Percentiles rank a stretch among this genome's conserved stretches.
phyloP scores from a whole-genome alignment of 2,329 filamentous ascomycete species.

The Talaromyces rugulosus region DNA sequence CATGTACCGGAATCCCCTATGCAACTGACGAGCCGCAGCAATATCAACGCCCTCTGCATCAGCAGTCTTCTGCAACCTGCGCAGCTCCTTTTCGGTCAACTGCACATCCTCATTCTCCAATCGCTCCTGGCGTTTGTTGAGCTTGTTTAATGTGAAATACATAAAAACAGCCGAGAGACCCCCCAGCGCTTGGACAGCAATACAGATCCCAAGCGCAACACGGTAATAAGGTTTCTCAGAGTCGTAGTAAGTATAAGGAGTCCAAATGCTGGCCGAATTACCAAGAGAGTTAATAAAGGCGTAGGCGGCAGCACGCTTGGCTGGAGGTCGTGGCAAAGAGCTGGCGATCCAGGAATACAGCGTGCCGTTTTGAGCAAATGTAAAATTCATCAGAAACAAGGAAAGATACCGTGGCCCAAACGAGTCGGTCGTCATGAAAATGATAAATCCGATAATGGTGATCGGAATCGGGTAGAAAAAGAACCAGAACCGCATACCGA shows the following conservation, averaged over 20 bases:
- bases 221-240: slow-evolving; percentile 37
- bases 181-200: slow-evolving; percentile 37
- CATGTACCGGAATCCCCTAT: not conserved
- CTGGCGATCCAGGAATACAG: slow-evolving; percentile 49
- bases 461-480: slow-evolving; percentile 51
- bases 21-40: not conserved
- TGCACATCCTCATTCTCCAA: not conserved
- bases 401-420: slow-evolving; percentile 55
- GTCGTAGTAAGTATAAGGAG: slow-evolving; percentile 45
- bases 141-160: slow-evolving; percentile 33
- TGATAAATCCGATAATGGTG: slow-evolving; percentile 48
- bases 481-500: slow-evolving; percentile 51
- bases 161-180: slow-evolving; percentile 31
- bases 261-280: slow-evolving; percentile 52
- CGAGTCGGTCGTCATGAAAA: slow-evolving; percentile 51
- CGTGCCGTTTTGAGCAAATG: slow-evolving; percentile 53
- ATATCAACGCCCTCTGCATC: not conserved
- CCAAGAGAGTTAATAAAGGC: slow-evolving; percentile 55
- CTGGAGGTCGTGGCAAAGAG: slow-evolving; percentile 49
- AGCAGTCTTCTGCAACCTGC: not conserved
- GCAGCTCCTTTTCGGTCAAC: not conserved
- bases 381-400: slow-evolving; percentile 53
- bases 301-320: slow-evolving; percentile 52
- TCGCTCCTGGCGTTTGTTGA: not conserved
- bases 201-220: slow-evolving; percentile 40